A percentile compares a stretch with the other conserved stretches of the same genome.
Evolutionary conservation across 345 rosid species (phyloP).

Genomic region (Populus nigra): DNA sequence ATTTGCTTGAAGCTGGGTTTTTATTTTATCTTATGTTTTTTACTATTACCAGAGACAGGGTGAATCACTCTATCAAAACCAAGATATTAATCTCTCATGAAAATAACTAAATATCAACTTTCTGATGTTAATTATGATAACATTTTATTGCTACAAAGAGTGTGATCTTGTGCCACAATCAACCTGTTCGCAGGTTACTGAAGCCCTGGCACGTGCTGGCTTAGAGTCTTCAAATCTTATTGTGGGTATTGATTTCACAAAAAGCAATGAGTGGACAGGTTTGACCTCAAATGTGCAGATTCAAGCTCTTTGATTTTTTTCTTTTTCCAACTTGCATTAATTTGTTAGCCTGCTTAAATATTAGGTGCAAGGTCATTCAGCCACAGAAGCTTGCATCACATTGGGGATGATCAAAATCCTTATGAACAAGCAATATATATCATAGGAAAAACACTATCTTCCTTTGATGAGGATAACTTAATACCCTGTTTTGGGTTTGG

Average conservation of each 20-base stretch:
- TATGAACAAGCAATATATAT: slow-evolving; percentile 77
- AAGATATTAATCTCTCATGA: neutral
- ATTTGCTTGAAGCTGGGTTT: neutral
- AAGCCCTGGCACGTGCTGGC: slow-evolving; percentile 73
- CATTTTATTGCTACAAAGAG: slow-evolving; percentile 5
- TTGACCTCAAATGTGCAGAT: neutral
- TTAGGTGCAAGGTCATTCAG: slow-evolving; percentile 72
- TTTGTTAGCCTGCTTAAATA: slow-evolving; percentile 17
- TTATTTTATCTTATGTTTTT: neutral
- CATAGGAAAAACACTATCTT: slow-evolving; percentile 67
- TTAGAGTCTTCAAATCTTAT: slow-evolving; percentile 91
- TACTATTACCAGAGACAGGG: neutral
- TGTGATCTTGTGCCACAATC: neutral
- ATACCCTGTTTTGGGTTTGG: slow-evolving; percentile 92
- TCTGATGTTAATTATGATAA: neutral
- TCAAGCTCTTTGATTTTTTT: neutral
- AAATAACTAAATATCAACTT: neutral
- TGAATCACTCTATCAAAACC: neutral
- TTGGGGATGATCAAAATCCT: slow-evolving; percentile 60
- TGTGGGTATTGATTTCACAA: slow-evolving; percentile 90
- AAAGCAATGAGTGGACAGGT: slow-evolving; percentile 99
- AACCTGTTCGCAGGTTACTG: slow-evolving; percentile 56
- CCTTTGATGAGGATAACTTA: slow-evolving; percentile 76
- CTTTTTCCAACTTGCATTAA: slow-evolving; percentile 1
- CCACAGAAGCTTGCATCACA: slow-evolving; percentile 60